Evolutionary conservation across 176 grass and related monocot species (phyloP).

Genomic region (Urochloa ruziziensis): DNA sequence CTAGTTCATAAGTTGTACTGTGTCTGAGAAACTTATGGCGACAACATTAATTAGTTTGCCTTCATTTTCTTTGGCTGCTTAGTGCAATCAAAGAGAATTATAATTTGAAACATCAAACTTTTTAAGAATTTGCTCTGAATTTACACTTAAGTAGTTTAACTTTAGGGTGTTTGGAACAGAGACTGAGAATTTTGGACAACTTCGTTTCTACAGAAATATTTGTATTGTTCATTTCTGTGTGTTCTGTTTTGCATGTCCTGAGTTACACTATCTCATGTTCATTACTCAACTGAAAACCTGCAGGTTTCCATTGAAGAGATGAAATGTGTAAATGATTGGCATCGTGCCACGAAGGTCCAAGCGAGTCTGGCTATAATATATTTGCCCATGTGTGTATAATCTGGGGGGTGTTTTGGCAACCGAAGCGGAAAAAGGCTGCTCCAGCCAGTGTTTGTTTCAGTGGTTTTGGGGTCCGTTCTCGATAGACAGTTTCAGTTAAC

Average conservation of each 20-base stretch:
- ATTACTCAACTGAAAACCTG: background rate
- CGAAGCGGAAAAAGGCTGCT: conserved; percentile 28
- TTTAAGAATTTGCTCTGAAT: background rate
- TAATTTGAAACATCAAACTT: background rate
- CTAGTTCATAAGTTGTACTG: background rate
- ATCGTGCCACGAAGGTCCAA: background rate
- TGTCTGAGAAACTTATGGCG: background rate
- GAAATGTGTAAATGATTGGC: conserved; percentile 43
- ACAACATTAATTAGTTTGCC: background rate
- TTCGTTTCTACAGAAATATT: background rate
- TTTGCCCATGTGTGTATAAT: conserved; percentile 47
- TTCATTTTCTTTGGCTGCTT: background rate
- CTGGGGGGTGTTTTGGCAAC: conserved; percentile 22
- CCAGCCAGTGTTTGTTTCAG: conserved; percentile 21
- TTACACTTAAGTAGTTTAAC: background rate
- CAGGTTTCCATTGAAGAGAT: conserved; percentile 29
- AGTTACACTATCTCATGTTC: background rate
- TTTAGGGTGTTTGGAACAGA: background rate
- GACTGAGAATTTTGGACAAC: background rate
- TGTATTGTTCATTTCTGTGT: background rate
- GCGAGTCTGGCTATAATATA: conserved; percentile 27
- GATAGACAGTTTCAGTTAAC: conserved; percentile 27
- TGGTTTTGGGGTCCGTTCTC: conserved; percentile 25
- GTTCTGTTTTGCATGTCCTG: background rate
- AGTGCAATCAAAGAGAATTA: background rate